Evolutionary conservation across 257 asterid species (phyloP), one percentile per base, ranked within the genome.

Genomic region (Jaltomata sinuosa): DNA sequence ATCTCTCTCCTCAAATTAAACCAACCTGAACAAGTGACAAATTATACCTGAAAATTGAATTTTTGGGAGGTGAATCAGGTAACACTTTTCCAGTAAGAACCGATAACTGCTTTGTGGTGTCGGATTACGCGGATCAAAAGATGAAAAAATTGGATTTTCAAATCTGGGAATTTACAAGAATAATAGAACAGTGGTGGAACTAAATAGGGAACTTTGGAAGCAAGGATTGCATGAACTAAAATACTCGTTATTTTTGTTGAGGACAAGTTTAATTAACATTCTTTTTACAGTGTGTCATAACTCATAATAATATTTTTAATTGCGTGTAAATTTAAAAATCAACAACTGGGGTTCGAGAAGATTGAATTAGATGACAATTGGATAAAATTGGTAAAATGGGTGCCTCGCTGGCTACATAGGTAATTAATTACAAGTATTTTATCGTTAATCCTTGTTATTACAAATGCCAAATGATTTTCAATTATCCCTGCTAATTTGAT

Each of bases 1-100:
- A n/a, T n/a, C n/a, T n/a, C n/a, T n/a, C n/a, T n/a, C n/a, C n/a
- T n/a, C n/a, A n/a, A 80, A 97, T 97, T 14, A 97, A 55, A 7
- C 69, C 84, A 0, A 97, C 93, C 68, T 95, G 98, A 49, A 91
- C 91, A 18, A 97, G 55, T 0, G 99, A 98, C 2, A 98, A 95
- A 87, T 95, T 95, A 91, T 90, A 91, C 82, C 98, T 93, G 87
- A 93, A 61, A 50, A 80, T 36, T 11, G 94, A 90, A 11, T 31
- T 69, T 8, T 38, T 83, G 1, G 34, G 64, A 50, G 83, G 21
- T 22, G 54, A 42, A 53, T 19, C 81, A 19, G 89, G 57, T 31
- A 85, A 50, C 22, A 36, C 83, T 5, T 38, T 82, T 29, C 76
- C 89, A 15, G 21, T 79, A 84, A 50, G 61, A 71, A 86, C 88